Percentiles rank a stretch among this genome's conserved stretches.
phyloP scores from a whole-genome alignment of 2,329 filamentous ascomycete genomes.

The Blastomyces gilchristii region DNA sequence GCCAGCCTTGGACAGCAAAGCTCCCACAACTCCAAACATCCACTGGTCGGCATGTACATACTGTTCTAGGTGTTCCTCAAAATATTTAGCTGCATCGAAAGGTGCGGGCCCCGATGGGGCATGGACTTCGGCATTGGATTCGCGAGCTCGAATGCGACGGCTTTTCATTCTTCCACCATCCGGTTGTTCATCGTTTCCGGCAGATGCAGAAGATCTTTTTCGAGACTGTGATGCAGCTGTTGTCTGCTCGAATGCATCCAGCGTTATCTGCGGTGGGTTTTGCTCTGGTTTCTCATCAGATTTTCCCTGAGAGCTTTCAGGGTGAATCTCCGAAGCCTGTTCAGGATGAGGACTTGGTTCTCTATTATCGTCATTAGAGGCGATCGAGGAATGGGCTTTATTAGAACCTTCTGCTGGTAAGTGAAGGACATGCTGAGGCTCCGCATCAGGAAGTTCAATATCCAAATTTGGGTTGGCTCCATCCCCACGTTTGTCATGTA shows the following conservation, averaged over 20 bases:
- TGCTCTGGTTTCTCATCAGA: constrained; percentile 11
- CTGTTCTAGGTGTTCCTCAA: constrained; percentile 45
- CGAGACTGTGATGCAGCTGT: constrained; percentile 30
- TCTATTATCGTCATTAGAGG: background rate
- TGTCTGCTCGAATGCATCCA: constrained; percentile 26
- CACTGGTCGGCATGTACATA: constrained; percentile 48
- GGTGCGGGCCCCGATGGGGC: constrained; percentile 38
- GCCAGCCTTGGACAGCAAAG: constrained; percentile 43
- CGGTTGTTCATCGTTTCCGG: constrained; percentile 47
- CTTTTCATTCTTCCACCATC: constrained; percentile 50
- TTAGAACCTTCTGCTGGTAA: background rate
- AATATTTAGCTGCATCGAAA: constrained; percentile 44
- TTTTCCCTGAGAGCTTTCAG: constrained; percentile 1
- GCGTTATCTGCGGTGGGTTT: constrained; percentile 15
- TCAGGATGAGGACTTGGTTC: background rate
- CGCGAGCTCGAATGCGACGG: constrained; percentile 51
- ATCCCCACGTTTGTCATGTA: background rate
- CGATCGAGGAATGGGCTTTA: background rate
- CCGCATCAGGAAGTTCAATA: constrained; percentile 1
- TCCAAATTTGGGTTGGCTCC: background rate
- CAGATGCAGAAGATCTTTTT: constrained; percentile 52
- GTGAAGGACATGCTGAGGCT: background rate
- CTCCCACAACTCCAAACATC: constrained; percentile 45
- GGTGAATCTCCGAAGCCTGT: background rate
- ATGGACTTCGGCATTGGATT: constrained; percentile 42